These are phyloP conservation scores for Lanmaoa pseudosensibilis DNA, from an alignment of 768 basidiomycete genomes.

Conservation along the genomic window DNA sequence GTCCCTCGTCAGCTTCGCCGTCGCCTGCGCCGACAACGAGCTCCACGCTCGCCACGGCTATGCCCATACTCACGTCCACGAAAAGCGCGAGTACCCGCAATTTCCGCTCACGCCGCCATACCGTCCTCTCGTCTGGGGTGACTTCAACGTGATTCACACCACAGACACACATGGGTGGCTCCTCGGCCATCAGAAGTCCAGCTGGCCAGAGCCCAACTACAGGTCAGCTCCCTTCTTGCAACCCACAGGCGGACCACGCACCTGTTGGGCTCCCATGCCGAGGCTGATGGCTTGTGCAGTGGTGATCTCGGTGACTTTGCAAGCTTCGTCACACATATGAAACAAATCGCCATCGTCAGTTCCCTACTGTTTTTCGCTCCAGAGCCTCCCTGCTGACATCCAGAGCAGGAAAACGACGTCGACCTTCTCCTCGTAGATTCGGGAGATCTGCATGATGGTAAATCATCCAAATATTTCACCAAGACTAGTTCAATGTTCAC, in stretches of 20 bases:
- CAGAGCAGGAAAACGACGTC: conserved; percentile 58
- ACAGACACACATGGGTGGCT: conserved; percentile 86
- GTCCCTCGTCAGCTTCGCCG: conserved; percentile 17
- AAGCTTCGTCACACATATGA: conserved; percentile 85
- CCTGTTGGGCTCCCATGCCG: not conserved
- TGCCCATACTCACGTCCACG: conserved; percentile 34
- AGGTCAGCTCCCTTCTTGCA: conserved; percentile 37
- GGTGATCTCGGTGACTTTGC: conserved; percentile 80
- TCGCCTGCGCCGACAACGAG: conserved; percentile 23
- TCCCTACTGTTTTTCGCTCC: not conserved
- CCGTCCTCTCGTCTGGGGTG: conserved; percentile 78
- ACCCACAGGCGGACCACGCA: not conserved
- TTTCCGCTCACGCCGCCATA: conserved; percentile 56
- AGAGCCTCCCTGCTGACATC: not conserved
- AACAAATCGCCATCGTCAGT: conserved; percentile 61
- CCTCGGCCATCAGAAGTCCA: conserved; percentile 76
- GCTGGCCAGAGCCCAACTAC: conserved; percentile 76
- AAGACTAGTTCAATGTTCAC: not conserved
- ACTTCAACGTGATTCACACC: conserved; percentile 84
- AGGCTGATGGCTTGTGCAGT: conserved; percentile 22
- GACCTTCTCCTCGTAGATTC: conserved; percentile 83
- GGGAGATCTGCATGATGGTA: conserved; percentile 76
- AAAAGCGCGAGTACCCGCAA: conserved; percentile 41
- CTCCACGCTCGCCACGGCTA: conserved; percentile 30
- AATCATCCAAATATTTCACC: not conserved